Evolutionary conservation across 208 protist species (phyloP).

Genomic region (Trypanosoma congolense): DNA sequence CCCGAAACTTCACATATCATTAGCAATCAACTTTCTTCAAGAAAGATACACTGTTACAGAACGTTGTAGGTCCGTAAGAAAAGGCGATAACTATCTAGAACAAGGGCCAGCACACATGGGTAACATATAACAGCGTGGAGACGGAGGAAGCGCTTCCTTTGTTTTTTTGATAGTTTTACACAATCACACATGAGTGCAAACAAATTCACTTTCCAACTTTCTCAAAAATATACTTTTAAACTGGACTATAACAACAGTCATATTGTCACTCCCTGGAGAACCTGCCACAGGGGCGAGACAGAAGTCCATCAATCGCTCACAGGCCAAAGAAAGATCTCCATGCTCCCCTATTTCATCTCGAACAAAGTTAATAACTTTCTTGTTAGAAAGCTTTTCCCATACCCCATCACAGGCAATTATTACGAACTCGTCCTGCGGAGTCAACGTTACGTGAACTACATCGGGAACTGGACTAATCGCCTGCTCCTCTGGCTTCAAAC

Average conservation of each 20-base stretch:
- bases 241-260: conserved; percentile 87
- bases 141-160: too few species aligned
- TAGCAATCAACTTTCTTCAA: too few species aligned
- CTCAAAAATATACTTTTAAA: conserved; percentile 88
- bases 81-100: background rate
- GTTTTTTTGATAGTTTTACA: conserved; percentile 8
- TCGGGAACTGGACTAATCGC: conserved; percentile 73
- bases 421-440: conserved; percentile 85
- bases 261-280: conserved; percentile 85
- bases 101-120: background rate
- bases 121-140: background rate
- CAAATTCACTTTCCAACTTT: conserved; percentile 60
- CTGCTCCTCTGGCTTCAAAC: conserved; percentile 67
- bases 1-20: too few species aligned
- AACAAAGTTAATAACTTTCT: conserved; percentile 87
- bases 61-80: too few species aligned
- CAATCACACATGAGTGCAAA: conserved; percentile 2
- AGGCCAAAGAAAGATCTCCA: conserved; percentile 77
- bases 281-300: conserved; percentile 66
- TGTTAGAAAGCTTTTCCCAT: conserved; percentile 91
- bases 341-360: conserved; percentile 80
- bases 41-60: too few species aligned
- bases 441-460: conserved; percentile 71
- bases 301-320: conserved; percentile 79
- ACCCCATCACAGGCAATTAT: conserved; percentile 92